Conservation (phyloP, 2,329 filamentous ascomycete genomes). For the Plectosphaerella cucumerina region DNA sequence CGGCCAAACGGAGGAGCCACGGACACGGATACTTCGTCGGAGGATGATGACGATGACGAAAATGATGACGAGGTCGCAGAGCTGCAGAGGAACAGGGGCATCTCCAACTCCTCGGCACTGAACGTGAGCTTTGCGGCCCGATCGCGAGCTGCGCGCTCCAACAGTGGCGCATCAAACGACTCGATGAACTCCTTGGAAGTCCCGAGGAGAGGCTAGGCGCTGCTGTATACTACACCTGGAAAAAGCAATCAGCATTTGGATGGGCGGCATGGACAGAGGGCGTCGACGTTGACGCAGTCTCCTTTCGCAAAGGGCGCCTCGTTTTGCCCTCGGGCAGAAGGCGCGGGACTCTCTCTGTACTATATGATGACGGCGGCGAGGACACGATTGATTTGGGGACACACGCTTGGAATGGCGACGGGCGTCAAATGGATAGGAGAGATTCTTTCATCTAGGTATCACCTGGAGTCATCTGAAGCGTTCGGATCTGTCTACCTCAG, state of each 20-base stretch:
- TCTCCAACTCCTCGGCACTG: slow-evolving; percentile 5
- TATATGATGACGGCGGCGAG: neutral
- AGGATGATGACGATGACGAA: neutral
- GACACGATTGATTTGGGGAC: neutral
- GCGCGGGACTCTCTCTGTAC: neutral
- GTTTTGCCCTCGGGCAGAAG: no score
- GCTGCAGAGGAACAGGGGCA: neutral
- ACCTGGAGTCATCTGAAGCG: no score
- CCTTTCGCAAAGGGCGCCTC: no score
- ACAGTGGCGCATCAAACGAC: neutral
- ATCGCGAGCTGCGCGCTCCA: slow-evolving; percentile 1
- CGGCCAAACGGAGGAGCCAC: neutral
- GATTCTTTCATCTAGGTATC: neutral
- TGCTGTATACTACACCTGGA: no score
- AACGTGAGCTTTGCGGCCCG: slow-evolving; percentile 3
- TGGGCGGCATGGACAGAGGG: no score
- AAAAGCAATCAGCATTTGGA: neutral
- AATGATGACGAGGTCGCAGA: neutral
- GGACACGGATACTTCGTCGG: neutral
- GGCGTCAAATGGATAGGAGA: neutral
- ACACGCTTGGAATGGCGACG: neutral
- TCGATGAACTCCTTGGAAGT: neutral
- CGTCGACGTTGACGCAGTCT: no score
- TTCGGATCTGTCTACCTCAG: no score
- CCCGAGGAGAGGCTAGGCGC: no score